Conservation (phyloP, 495 filamentous ascomycete species). For the Acidomyces sp. region DNA sequence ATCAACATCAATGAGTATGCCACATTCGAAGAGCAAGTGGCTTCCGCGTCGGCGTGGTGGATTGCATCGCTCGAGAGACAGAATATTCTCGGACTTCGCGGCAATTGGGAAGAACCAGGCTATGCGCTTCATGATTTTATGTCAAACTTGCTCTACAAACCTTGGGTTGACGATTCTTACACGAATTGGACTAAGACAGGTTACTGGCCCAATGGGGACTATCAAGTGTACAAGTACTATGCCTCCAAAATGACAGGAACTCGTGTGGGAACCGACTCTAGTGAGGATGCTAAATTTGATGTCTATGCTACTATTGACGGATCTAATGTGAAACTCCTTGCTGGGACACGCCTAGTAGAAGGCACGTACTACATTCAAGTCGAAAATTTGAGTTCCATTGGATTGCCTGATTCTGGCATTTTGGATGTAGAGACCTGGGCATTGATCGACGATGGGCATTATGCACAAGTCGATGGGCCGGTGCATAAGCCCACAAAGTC, state of each 20-base stretch:
- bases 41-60: slow-evolving; percentile 30
- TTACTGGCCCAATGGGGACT: slow-evolving; percentile 29
- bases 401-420: no score
- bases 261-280: slow-evolving; percentile 24
- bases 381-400: no score
- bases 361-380: no score
- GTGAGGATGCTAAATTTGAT: slow-evolving; percentile 28
- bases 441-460: no score
- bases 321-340: no score
- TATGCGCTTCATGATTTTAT: slow-evolving; percentile 30
- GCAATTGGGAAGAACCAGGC: slow-evolving; percentile 31
- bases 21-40: slow-evolving; percentile 28
- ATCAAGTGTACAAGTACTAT: slow-evolving; percentile 37
- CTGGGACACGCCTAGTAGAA: no score
- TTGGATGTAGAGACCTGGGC: no score
- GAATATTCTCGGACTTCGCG: slow-evolving; percentile 30
- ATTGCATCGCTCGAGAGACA: slow-evolving; percentile 31
- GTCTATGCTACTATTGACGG: slow-evolving; percentile 25
- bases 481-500: no score
- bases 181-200: slow-evolving; percentile 19
- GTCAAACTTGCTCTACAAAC: slow-evolving; percentile 26
- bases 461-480: no score
- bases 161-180: no score
- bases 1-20: slow-evolving; percentile 37
- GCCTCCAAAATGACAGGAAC: slow-evolving; percentile 30